phyloP scores from a whole-genome alignment of 352 stramenopile species.

The Peronospora destructor region DNA sequence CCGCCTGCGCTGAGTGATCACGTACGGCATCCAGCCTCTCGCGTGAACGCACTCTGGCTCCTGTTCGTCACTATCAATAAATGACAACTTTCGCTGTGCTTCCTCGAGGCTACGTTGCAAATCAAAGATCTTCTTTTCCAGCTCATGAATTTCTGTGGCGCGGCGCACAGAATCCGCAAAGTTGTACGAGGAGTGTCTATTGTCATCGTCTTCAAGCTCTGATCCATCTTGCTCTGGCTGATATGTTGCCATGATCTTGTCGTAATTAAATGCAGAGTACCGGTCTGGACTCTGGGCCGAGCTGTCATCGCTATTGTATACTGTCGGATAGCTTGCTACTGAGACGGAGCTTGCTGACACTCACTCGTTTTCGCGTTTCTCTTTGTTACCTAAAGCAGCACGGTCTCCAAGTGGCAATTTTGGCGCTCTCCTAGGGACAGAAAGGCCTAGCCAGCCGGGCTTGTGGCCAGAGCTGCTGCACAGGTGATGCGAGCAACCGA shows the following conservation, averaged over 20 bases:
- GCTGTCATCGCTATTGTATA: slow-evolving; percentile 26
- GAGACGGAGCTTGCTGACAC: slow-evolving; percentile 26
- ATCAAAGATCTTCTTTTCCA: slow-evolving; percentile 62
- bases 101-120: slow-evolving; percentile 48
- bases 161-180: slow-evolving; percentile 25
- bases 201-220: slow-evolving; percentile 28
- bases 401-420: slow-evolving; percentile 1
- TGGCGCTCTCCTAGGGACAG: slow-evolving; percentile 37
- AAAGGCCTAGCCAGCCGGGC: slow-evolving; percentile 49
- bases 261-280: slow-evolving; percentile 56
- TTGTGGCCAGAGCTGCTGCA: slow-evolving; percentile 46
- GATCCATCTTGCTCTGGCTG: slow-evolving; percentile 25
- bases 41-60: slow-evolving; percentile 39
- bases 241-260: slow-evolving; percentile 50
- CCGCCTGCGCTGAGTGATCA: slow-evolving; percentile 35
- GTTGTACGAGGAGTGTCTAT: slow-evolving; percentile 13
- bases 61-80: slow-evolving; percentile 45
- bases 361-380: slow-evolving; percentile 13
- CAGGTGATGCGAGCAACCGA: slow-evolving; percentile 59
- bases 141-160: slow-evolving; percentile 33
- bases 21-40: slow-evolving; percentile 32
- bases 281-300: slow-evolving; percentile 31
- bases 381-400: slow-evolving; percentile 11
- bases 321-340: slow-evolving; percentile 33
- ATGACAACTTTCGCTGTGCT: slow-evolving; percentile 57